These are phyloP conservation scores for Rosa persica DNA, from an alignment of 306 rosid species.

Conservation along the genomic window DNA sequence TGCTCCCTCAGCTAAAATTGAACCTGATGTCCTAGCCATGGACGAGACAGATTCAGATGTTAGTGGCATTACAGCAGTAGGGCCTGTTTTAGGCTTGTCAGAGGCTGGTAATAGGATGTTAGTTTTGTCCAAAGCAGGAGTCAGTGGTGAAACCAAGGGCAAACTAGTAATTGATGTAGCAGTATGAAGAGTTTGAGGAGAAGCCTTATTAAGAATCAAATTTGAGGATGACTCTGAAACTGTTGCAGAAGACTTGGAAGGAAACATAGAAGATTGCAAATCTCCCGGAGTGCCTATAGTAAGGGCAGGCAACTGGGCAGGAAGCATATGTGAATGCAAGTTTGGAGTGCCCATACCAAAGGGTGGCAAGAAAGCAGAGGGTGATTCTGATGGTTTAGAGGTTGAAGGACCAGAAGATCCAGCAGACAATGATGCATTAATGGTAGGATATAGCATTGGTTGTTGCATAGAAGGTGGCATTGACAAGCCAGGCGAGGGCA, in stretches of 20 bases:
- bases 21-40: constrained; percentile 48
- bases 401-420: constrained; percentile 46
- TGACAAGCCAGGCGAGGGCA: constrained; percentile 76
- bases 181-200: constrained; percentile 35
- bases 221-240: constrained; percentile 53
- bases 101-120: constrained; percentile 22
- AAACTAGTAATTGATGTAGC: constrained; percentile 39
- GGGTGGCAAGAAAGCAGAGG: constrained; percentile 45
- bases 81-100: constrained; percentile 46
- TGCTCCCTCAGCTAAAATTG: constrained; percentile 41
- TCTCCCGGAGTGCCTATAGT: constrained; percentile 11
- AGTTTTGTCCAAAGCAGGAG: constrained; percentile 24
- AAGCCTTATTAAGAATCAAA: constrained; percentile 50
- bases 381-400: constrained; percentile 17
- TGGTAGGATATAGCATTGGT: constrained; percentile 71
- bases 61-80: constrained; percentile 49
- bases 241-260: constrained; percentile 32
- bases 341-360: constrained; percentile 16
- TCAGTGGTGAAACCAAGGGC: constrained; percentile 51
- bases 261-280: constrained; percentile 27
- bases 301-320: constrained; percentile 15
- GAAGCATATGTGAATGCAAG: constrained; percentile 20
- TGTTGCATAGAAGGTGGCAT: constrained; percentile 75
- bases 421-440: constrained; percentile 48
- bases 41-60: constrained; percentile 58